Evolutionary conservation across 2,329 filamentous ascomycete genomes (phyloP).

Genomic region (Acrocalymma vagum): DNA sequence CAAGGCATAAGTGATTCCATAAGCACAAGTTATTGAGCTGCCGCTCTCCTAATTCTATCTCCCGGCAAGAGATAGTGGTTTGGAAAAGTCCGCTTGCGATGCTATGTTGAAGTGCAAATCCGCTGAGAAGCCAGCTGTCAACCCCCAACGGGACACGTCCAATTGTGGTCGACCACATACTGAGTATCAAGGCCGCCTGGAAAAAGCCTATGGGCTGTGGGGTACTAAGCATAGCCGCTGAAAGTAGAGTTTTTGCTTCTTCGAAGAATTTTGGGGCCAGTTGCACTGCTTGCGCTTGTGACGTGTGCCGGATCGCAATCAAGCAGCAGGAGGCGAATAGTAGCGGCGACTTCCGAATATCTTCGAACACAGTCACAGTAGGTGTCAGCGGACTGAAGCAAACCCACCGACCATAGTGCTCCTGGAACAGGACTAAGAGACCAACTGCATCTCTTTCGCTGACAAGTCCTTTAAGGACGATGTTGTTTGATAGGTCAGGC

Average conservation of each 20-base stretch:
- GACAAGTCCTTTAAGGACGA: constrained; percentile 35
- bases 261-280: constrained; percentile 50
- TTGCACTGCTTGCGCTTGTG: constrained; percentile 45
- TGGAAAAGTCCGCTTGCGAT: constrained; percentile 48
- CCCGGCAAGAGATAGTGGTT: constrained; percentile 9
- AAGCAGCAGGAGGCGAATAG: constrained; percentile 51
- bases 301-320: constrained; percentile 54
- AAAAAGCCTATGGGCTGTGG: constrained; percentile 55
- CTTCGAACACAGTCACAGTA: constrained; percentile 35
- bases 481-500: constrained; percentile 21
- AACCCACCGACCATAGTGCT: constrained; percentile 55
- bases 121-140: constrained; percentile 56
- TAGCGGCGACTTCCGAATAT: constrained; percentile 47
- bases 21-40: constrained; percentile 46
- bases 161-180: constrained; percentile 57
- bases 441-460: constrained; percentile 23
- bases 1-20: constrained; percentile 56
- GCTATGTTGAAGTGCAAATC: constrained; percentile 54
- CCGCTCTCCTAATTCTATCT: constrained; percentile 19
- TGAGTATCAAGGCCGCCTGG: constrained; percentile 53
- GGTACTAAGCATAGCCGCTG: constrained; percentile 41
- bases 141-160: constrained; percentile 54
- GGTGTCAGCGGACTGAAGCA: constrained; percentile 41
- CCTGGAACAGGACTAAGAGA: constrained; percentile 44
- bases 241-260: constrained; percentile 40